Base-by-base conservation (phyloP, 164 flowering plant species). In the Litsea cubeba region DNA sequence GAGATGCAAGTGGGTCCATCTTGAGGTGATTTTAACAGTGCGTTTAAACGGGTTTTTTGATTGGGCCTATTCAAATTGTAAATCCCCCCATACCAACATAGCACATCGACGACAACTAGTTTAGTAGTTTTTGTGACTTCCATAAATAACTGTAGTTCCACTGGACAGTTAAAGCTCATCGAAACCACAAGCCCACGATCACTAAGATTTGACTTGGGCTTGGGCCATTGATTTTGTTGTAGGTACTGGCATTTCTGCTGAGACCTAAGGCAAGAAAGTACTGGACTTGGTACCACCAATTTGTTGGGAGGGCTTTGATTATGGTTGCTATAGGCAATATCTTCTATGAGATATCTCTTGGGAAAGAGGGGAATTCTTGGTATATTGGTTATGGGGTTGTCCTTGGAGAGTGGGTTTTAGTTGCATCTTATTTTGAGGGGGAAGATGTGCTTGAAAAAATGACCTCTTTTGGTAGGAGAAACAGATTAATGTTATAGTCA, bases 211-310 rank as follows among this genome's bases (percentile, higher is more conserved):
- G 57, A 51, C 32, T 30, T 51, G 57, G 57, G 57, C 32, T 30
- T 51, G 57, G 57, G 57, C 17, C 8, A 12, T 1, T 11, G 32
- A 17, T 22, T 30, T 51, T 72, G 32, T 25, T 71, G 67, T 25
- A 89, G 90, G 84, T 84, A 57, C 74, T 83, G 68, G 91, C n/a
- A n/a, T n/a, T n/a, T n/a, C n/a, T 87, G 75, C 79, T 72, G 58
- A 73, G 92, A n/a, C n/a, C n/a, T 1, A 91, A 91, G 70, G 73
- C 72, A 50, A 73, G 96, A 28, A 85, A 82, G 65, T 91, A 86
- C 68, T 90, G 94, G 94, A 88, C 87, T 72, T 88, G 92, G 91
- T 90, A 88, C 76, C 94, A 90, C 68, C n/a, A n/a, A n/a, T 62
- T 22, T 26, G 76, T 85, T 12, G 94, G 97, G 67, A 88, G 90